A percentile compares a stretch with the other conserved stretches of the same genome.
These are phyloP conservation scores for Hyphopichia khmerensis DNA, from an alignment of 1,139 yeast species.

Conservation along the genomic window DNA sequence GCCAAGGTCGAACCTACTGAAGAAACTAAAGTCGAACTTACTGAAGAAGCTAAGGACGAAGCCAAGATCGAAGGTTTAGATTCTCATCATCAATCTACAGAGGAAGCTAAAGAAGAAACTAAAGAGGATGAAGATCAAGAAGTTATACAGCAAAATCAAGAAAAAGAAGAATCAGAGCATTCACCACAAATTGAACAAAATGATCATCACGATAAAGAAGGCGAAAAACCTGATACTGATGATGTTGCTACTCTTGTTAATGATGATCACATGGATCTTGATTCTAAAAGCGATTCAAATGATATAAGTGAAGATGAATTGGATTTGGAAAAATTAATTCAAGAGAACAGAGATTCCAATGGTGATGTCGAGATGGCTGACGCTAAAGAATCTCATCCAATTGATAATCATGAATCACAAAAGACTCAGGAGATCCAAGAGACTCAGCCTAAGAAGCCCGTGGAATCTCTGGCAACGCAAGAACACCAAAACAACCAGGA, in stretches of 20 bases:
- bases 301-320: neutral
- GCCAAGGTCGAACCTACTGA: no score
- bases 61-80: no score
- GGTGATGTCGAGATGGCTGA: slow-evolving; percentile 1
- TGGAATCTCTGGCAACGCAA: no score
- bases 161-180: neutral
- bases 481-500: no score
- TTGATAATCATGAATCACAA: neutral
- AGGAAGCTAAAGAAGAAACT: slow-evolving; percentile 3
- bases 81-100: no score
- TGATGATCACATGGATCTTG: slow-evolving; percentile 1
- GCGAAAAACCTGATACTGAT: slow-evolving; percentile 7
- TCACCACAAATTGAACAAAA: no score
- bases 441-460: no score
- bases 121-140: neutral
- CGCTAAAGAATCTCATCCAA: neutral
- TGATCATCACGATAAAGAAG: slow-evolving; percentile 6
- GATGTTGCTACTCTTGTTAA: slow-evolving; percentile 1
- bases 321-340: neutral
- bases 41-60: slow-evolving; percentile 12
- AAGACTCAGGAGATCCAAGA: no score
- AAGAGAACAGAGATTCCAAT: neutral
- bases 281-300: neutral
- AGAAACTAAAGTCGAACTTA: no score
- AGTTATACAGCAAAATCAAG: neutral